Evolutionary conservation across 2,329 filamentous ascomycete genomes (phyloP).

Genomic region (Neoarthrinium moseri): DNA sequence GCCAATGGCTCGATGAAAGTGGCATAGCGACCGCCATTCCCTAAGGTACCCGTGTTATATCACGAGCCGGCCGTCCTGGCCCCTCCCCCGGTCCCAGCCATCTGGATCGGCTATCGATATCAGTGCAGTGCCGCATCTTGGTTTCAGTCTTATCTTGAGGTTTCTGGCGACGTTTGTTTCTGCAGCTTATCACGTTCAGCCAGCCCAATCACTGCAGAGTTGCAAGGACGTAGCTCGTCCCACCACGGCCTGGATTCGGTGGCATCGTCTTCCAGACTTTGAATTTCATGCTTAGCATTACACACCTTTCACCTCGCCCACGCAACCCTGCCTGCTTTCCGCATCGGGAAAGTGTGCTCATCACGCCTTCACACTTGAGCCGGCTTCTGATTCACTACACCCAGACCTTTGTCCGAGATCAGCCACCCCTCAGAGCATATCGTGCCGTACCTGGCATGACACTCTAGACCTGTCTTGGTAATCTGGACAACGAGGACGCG

Average conservation of each 20-base stretch:
- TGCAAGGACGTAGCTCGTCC: neutral
- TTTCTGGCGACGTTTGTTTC: neutral
- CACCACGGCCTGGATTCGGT: neutral
- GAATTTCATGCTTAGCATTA: slow-evolving; percentile 7
- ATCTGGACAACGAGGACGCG: neutral
- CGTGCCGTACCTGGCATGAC: neutral
- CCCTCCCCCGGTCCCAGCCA: neutral
- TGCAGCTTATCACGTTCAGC: neutral
- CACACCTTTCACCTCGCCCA: neutral
- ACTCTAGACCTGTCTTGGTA: neutral
- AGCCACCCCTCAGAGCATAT: neutral
- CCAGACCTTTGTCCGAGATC: neutral
- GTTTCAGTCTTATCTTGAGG: slow-evolving; percentile 1
- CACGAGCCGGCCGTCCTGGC: neutral
- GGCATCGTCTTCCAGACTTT: slow-evolving; percentile 1
- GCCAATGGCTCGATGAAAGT: neutral
- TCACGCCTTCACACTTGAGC: neutral
- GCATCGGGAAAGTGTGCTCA: neutral
- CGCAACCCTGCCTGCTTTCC: neutral
- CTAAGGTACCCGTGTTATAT: neutral
- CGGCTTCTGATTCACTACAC: neutral
- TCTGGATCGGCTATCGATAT: slow-evolving; percentile 5
- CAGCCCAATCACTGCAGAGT: slow-evolving; percentile 1
- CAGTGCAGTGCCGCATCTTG: slow-evolving; percentile 4
- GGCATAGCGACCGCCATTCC: neutral